Percentiles rank a stretch among this genome's conserved stretches.
Conservation (phyloP, 2,329 filamentous ascomycete species). For the Emmonsia crescens region DNA sequence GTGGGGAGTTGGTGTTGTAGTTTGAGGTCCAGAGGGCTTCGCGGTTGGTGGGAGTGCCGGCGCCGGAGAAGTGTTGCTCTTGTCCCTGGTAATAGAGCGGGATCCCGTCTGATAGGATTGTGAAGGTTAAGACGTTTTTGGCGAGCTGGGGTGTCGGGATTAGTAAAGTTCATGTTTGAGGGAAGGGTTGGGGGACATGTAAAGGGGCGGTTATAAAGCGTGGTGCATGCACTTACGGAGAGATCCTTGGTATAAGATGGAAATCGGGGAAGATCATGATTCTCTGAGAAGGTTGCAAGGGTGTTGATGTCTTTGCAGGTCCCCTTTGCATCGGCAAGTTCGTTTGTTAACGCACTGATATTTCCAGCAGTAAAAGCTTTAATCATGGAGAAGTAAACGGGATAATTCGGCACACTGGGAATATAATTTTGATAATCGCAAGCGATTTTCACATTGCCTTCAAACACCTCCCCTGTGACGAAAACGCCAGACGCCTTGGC, state of each 20-base stretch:
- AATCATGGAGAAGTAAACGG: conserved; percentile 18
- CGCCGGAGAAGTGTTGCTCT: conserved; percentile 49
- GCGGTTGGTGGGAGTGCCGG: conserved; percentile 40
- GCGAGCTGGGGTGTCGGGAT: conserved; percentile 28
- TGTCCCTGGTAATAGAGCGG: conserved; percentile 57
- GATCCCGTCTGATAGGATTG: conserved; percentile 50
- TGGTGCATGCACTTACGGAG: conserved; percentile 16
- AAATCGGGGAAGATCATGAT: conserved; percentile 49
- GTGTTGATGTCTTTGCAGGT: conserved; percentile 34
- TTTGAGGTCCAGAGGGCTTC: conserved; percentile 48
- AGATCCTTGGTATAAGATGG: conserved; percentile 42
- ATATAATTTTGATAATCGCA: conserved; percentile 36
- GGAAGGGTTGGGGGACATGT: not conserved
- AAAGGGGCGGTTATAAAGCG: not conserved
- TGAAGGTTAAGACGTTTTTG: conserved; percentile 51
- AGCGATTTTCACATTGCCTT: conserved; percentile 27
- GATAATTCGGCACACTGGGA: conserved; percentile 39
- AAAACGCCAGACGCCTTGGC: conserved; percentile 32
- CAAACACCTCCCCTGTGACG: conserved; percentile 38
- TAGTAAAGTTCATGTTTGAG: not conserved
- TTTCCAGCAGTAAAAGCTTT: conserved; percentile 2
- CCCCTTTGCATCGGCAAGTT: conserved; percentile 18
- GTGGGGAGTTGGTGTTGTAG: conserved; percentile 37
- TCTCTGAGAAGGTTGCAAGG: conserved; percentile 46
- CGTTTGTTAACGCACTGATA: not conserved